A percentile compares a stretch with the other conserved stretches of the same genome.
phyloP scores from a whole-genome alignment of 176 grass and related monocot genomes.

The Oryza rufipogon region DNA sequence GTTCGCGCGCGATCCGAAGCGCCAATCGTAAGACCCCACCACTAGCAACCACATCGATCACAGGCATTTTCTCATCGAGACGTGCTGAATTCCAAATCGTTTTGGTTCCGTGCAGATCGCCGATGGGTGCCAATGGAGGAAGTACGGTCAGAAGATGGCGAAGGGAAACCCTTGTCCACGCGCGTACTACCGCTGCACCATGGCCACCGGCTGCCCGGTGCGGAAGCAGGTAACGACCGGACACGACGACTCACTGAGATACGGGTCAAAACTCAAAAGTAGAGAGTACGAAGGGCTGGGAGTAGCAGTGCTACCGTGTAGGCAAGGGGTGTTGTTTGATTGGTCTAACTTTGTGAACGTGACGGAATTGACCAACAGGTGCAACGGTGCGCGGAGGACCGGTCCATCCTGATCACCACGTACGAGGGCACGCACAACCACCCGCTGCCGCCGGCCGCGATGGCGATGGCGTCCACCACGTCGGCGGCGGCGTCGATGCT shows the following conservation, averaged over 20 bases:
- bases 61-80: background rate
- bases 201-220: constrained; percentile 89
- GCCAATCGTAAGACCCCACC: constrained; percentile 61
- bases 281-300: background rate
- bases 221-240: constrained; percentile 75
- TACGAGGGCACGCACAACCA: constrained; percentile 96
- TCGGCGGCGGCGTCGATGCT: constrained; percentile 84
- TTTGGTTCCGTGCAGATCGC: constrained; percentile 60
- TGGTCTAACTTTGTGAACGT: constrained; percentile 35
- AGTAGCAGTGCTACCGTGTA: background rate
- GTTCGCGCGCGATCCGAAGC: constrained; percentile 95
- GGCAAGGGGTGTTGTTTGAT: background rate
- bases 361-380: constrained; percentile 55
- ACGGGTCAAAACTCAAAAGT: constrained; percentile 32
- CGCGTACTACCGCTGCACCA: constrained; percentile 99
- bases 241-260: background rate
- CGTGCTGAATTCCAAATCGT: background rate
- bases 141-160: constrained; percentile 99
- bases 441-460: constrained; percentile 83
- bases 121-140: constrained; percentile 98
- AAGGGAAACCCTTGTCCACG: constrained; percentile 96
- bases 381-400: constrained; percentile 90
- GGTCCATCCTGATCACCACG: constrained; percentile 80
- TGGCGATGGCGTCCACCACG: constrained; percentile 97
- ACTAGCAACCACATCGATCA: background rate